Evolutionary conservation across 352 stramenopile species (phyloP), one percentile per base, ranked within the genome.

Genomic region (Aphanomyces astaci): DNA sequence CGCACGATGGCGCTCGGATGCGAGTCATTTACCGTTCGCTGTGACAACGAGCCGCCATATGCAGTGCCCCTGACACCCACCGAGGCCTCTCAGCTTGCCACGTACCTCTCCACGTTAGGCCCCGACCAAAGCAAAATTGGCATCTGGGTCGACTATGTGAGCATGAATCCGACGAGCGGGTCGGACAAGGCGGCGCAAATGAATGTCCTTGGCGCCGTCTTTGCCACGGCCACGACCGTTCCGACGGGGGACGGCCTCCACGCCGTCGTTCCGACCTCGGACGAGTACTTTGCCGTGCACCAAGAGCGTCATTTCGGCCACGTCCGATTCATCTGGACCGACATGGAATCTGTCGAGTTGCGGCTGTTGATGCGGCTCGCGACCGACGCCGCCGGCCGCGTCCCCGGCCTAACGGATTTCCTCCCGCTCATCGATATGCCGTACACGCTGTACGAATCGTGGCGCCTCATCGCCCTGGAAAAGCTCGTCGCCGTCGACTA

Each of bases 111-210:
- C 7, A 43, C 36, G 36, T 43, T 43, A 43, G 7, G 36, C 36
- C 36, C 36, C 36, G 36, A 43, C 36, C 36, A 43, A 15, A 15
- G 15, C 36, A 43, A 43, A 7, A 43, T 15, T 43, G 36, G 36
- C 7, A 43, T 59, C 27, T 59, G 51, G 51, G 22, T 59, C 27
- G 51, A 59, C 51, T 59, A 59, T 27, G 51, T 59, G 24, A 36
- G 51, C 51, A 59, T 59, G 13, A 30, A 59, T 19, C 51, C 27
- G 51, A 39, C 19, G 22, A 59, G 51, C 27, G 31, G 27, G 13
- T 25, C 27, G 22, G 51, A 59, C 51, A 59, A 39, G 22, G 51
- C 31, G 22, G 51, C 51, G 51, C 51, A 59, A 27, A 30, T 59
- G 19, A 59, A 32, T 30, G n/a, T 59, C 24, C 22, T 59, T 25